Conservation (phyloP, 257 asterid species). For the Salvia miltiorrhiza region DNA sequence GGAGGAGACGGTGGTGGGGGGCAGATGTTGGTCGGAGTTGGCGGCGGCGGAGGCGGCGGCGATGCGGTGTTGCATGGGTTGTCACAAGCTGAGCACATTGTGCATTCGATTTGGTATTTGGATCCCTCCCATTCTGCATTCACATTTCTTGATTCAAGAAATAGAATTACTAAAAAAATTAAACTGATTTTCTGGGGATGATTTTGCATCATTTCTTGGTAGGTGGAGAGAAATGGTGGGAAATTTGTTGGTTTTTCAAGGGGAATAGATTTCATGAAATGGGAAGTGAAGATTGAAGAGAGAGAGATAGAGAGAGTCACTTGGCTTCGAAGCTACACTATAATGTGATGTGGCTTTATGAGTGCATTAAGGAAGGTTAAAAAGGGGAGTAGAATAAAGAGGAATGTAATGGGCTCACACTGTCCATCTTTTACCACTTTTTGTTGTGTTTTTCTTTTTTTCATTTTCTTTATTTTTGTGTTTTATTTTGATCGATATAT, state of each 20-base stretch:
- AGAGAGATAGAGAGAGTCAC: not conserved
- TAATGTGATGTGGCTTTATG: slow-evolving; percentile 28
- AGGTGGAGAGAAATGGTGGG: not conserved
- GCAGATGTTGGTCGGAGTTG: slow-evolving; percentile 41
- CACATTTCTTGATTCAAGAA: slow-evolving; percentile 21
- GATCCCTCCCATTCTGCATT: slow-evolving; percentile 68
- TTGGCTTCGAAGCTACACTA: slow-evolving; percentile 23
- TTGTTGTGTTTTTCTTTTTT: not conserved
- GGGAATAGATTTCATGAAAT: slow-evolving; percentile 2
- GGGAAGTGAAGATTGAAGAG: not conserved
- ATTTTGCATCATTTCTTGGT: slow-evolving; percentile 42
- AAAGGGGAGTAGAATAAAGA: slow-evolving; percentile 9
- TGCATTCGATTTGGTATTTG: slow-evolving; percentile 78
- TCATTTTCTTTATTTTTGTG: not conserved
- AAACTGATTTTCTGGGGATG: slow-evolving; percentile 15
- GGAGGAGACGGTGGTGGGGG: slow-evolving; percentile 85
- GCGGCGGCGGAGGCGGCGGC: slow-evolving; percentile 55
- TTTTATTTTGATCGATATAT: not conserved
- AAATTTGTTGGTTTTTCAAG: not conserved
- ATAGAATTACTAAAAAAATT: slow-evolving; percentile 14
- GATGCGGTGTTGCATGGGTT: slow-evolving; percentile 80
- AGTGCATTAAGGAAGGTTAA: slow-evolving; percentile 29
- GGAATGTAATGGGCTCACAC: slow-evolving; percentile 6
- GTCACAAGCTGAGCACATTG: slow-evolving; percentile 94
- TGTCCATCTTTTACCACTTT: not conserved